Base-by-base conservation (phyloP, 1,284 basidiomycete species). In the Anthracocystis setariae region DNA sequence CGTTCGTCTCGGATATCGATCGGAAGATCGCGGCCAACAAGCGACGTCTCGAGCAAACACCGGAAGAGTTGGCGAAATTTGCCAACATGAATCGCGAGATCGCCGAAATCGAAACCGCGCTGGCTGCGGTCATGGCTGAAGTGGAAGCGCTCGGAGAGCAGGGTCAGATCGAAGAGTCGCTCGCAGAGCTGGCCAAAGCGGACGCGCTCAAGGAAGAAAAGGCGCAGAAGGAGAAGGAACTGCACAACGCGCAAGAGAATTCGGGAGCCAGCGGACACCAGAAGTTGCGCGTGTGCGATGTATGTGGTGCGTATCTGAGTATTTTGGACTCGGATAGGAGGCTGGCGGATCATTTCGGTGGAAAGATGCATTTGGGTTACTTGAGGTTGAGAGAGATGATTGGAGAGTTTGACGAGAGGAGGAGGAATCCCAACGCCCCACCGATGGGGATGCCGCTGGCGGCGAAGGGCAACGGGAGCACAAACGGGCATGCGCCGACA, bases 311-410 rank as follows among this genome's bases (percentile, higher is more conserved):
- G 20, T 98, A 98, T 86, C 87, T 99, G 45, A 96, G 93, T 32
- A 93, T 98, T 27, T 87, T 98, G 62, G 96, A 99, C 85, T 98
- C 94, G 67, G 96, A 99, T 86, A 90, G 96, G 83, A 93, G 96
- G 84, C 86, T 99, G 70, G 96, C 96, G 49, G 96, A 99, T 86
- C 96, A 99, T 84, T 99, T 99, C 85, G 96, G 96, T 85, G 96
- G 96, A 78, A 98, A 98, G 94, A 96, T 98, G 93, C 96, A 98
- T 86, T 85, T 98, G 78, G 96, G 96, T 10, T 99, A 98, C 85
- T 92, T 97, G 83, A 94, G 98, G 85, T 86, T 99, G 70, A 91
- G 96, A 56, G 93, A 95, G 85, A 91, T 96, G 88, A 88, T 98
- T 64, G 84, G 86, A 51, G 91, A 92, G 82, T 95, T 82, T 49